Percentiles rank a stretch among this genome's conserved stretches.
Conservation (phyloP, 345 rosid species). For the Balakata baccata region DNA sequence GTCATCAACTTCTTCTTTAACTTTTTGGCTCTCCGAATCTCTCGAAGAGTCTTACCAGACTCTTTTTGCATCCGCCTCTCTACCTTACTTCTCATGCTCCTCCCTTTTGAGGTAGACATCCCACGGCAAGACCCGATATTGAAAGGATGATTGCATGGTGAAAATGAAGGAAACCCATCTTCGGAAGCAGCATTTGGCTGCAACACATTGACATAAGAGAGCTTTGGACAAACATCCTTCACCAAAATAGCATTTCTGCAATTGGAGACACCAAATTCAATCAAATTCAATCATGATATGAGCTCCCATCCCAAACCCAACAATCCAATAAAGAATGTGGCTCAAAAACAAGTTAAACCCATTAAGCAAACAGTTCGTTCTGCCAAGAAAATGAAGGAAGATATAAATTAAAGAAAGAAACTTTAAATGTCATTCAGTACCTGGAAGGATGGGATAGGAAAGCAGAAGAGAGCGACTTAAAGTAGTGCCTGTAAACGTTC, state of each 20-base stretch:
- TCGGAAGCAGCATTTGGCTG: conserved; percentile 16
- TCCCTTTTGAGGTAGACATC: conserved; percentile 81
- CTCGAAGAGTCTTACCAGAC: conserved; percentile 80
- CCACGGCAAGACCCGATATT: conserved; percentile 43
- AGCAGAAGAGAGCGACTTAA: conserved; percentile 44
- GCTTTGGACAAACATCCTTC: conserved; percentile 25
- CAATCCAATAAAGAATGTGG: background rate
- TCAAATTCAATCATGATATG: background rate
- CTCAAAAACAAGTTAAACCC: background rate
- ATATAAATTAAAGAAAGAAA: background rate
- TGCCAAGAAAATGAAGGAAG: background rate
- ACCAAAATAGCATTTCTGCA: conserved; percentile 34
- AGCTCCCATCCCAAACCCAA: background rate
- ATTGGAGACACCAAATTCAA: conserved; percentile 4
- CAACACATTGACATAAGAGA: conserved; percentile 14
- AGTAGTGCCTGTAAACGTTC: conserved; percentile 43
- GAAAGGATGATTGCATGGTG: conserved; percentile 17
- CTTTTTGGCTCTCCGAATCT: conserved; percentile 85
- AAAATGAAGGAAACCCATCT: conserved; percentile 21
- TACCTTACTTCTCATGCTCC: conserved; percentile 92
- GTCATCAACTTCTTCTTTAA: conserved; percentile 94
- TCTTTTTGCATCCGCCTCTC: conserved; percentile 87
- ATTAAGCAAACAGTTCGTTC: background rate
- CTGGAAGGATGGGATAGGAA: conserved; percentile 46
- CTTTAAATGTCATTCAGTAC: conserved; percentile 26